Conservation (phyloP, 768 basidiomycete species). For the Cyclocybe cylindracea region DNA sequence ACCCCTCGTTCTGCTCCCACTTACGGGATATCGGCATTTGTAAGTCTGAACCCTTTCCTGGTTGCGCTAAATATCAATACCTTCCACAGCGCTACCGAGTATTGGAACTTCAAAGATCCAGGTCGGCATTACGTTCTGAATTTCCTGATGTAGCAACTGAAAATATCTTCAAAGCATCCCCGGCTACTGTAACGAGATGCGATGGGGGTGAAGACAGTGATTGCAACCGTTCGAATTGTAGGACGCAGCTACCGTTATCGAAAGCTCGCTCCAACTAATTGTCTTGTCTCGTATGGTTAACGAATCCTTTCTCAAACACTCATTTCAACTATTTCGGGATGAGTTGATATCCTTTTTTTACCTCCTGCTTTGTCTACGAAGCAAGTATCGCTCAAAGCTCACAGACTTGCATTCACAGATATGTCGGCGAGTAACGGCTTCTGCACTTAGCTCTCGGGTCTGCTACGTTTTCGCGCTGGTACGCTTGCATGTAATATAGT, state of each 20-base stretch:
- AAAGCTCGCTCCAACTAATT: too few species aligned
- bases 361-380: too few species aligned
- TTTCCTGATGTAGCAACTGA: background rate
- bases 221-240: constrained; percentile 51
- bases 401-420: too few species aligned
- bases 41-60: constrained; percentile 23
- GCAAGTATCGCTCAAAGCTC: too few species aligned
- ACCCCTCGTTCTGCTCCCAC: constrained; percentile 47
- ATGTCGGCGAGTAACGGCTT: too few species aligned
- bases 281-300: too few species aligned
- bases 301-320: too few species aligned
- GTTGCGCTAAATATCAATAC: background rate
- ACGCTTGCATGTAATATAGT: too few species aligned
- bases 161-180: constrained; percentile 23
- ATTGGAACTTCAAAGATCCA: constrained; percentile 51
- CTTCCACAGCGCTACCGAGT: constrained; percentile 25
- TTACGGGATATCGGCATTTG: constrained; percentile 49
- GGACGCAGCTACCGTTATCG: constrained; percentile 5
- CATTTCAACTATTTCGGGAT: too few species aligned
- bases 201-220: constrained; percentile 45
- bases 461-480: too few species aligned
- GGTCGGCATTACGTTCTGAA: constrained; percentile 8
- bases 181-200: constrained; percentile 41
- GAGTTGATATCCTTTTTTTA: too few species aligned
- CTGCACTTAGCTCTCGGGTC: too few species aligned